A percentile compares a stretch with the other conserved stretches of the same genome.
These are phyloP conservation scores for Trichoderma erinaceum DNA, from an alignment of 495 filamentous ascomycete species.

Conservation along the genomic window DNA sequence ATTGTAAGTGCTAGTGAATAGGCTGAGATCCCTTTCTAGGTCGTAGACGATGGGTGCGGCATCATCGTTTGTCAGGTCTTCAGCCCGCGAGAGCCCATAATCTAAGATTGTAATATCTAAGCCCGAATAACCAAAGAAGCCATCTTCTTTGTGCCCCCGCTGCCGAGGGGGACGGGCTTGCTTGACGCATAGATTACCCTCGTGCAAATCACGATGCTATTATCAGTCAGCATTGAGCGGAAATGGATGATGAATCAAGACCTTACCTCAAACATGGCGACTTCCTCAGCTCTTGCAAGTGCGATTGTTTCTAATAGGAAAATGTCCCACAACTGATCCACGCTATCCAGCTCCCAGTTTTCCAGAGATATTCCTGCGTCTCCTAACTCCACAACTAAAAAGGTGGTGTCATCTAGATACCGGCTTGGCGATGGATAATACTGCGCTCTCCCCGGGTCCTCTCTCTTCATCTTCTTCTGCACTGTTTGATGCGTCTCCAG, in stretches of 20 bases:
- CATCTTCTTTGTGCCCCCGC: slow-evolving; percentile 28
- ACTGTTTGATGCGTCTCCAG: slow-evolving; percentile 57
- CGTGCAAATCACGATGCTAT: slow-evolving; percentile 78
- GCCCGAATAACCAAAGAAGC: slow-evolving; percentile 59
- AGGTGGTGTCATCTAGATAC: slow-evolving; percentile 63
- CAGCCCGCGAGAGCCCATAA: slow-evolving; percentile 76
- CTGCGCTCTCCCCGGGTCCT: slow-evolving; percentile 53
- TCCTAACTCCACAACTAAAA: slow-evolving; percentile 79
- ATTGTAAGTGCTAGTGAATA: slow-evolving; percentile 48
- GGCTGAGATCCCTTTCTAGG: slow-evolving; percentile 44
- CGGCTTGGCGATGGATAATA: slow-evolving; percentile 57
- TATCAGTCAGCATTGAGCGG: slow-evolving; percentile 17
- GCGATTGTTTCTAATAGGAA: slow-evolving; percentile 76
- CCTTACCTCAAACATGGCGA: slow-evolving; percentile 65
- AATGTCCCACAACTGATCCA: slow-evolving; percentile 72
- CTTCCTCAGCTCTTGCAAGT: slow-evolving; percentile 67
- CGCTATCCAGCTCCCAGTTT: slow-evolving; percentile 45
- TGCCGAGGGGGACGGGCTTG: slow-evolving; percentile 29
- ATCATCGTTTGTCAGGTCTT: slow-evolving; percentile 20
- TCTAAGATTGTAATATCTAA: slow-evolving; percentile 81
- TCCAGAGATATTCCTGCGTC: slow-evolving; percentile 79
- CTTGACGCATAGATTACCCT: slow-evolving; percentile 80
- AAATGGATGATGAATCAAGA: slow-evolving; percentile 7
- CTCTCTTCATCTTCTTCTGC: slow-evolving; percentile 53
- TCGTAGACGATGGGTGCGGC: slow-evolving; percentile 36